These are phyloP conservation scores for Pseudopyrenochaeta lycopersici DNA, from an alignment of 2,329 filamentous ascomycete species.

Conservation along the genomic window DNA sequence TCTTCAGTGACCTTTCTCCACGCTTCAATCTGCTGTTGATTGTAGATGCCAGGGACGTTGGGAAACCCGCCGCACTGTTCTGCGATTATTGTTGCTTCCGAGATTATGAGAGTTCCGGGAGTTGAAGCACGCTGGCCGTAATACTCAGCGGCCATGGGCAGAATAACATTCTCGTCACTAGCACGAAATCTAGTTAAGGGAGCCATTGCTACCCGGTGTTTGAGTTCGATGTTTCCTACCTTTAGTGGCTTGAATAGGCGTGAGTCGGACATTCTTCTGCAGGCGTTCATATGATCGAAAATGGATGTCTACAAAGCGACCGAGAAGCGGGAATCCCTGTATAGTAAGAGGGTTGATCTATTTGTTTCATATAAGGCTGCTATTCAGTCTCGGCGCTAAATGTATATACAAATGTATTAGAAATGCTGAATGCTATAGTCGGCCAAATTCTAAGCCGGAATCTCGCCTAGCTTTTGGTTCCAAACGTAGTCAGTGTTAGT, in stretches of 20 bases:
- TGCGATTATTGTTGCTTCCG: slow-evolving; percentile 65
- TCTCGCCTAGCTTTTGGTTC: no score
- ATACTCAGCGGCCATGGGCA: slow-evolving; percentile 56
- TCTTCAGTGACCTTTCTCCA: slow-evolving; percentile 70
- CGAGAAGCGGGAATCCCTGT: no score
- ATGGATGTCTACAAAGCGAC: no score
- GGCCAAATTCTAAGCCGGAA: no score
- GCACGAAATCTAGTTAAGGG: slow-evolving; percentile 53
- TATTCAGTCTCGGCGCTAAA: no score
- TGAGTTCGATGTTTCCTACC: slow-evolving; percentile 43
- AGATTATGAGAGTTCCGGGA: slow-evolving; percentile 66
- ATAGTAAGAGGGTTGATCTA: no score
- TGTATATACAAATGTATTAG: no score
- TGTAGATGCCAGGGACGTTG: slow-evolving; percentile 68
- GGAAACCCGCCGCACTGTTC: slow-evolving; percentile 57
- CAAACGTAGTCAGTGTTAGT: no score
- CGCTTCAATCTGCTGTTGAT: slow-evolving; percentile 55
- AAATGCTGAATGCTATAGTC: no score
- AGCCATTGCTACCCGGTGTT: slow-evolving; percentile 47
- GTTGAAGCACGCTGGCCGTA: slow-evolving; percentile 63
- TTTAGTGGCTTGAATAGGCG: slow-evolving; percentile 48
- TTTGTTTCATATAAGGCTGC: no score
- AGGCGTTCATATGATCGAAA: no score
- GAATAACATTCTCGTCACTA: slow-evolving; percentile 58
- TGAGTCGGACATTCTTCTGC: slow-evolving; percentile 37